These are phyloP conservation scores for Xylariaceae sp. DNA, from an alignment of 2,329 filamentous ascomycete genomes.

Conservation along the genomic window DNA sequence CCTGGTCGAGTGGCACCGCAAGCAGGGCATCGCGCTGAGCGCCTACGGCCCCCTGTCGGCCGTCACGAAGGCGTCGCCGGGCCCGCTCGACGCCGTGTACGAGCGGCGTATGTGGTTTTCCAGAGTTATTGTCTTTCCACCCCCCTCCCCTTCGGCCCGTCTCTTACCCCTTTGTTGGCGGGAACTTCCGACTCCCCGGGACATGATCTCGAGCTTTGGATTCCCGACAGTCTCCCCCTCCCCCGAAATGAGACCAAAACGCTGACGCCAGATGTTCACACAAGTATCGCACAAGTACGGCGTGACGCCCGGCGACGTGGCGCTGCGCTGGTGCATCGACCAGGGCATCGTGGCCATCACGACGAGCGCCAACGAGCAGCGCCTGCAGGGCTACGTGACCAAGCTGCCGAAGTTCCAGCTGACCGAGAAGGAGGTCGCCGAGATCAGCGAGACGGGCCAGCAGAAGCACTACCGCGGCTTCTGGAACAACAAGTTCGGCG, in stretches of 20 bases:
- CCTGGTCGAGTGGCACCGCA: constrained; percentile 49
- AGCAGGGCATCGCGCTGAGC: constrained; percentile 48
- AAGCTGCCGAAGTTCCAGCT: constrained; percentile 49
- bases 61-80: constrained; percentile 35
- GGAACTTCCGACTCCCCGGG: too few relatives aligned
- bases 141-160: too few relatives aligned
- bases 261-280: too few relatives aligned
- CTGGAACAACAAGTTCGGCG: constrained; percentile 46
- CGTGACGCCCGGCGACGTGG: constrained; percentile 47
- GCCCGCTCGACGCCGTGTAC: constrained; percentile 47
- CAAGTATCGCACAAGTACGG: constrained; percentile 50
- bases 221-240: too few relatives aligned
- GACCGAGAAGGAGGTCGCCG: constrained; percentile 48
- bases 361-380: constrained; percentile 50
- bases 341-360: constrained; percentile 52
- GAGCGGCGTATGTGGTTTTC: too few relatives aligned
- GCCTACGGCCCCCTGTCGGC: constrained; percentile 49
- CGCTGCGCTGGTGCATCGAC: constrained; percentile 53
- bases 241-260: too few relatives aligned
- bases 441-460: constrained; percentile 47
- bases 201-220: too few relatives aligned
- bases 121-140: too few relatives aligned
- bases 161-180: too few relatives aligned
- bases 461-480: constrained; percentile 56
- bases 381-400: constrained; percentile 48